These are phyloP conservation scores for Anisodus acutangulus DNA, from an alignment of 257 asterid species.

Conservation along the genomic window DNA sequence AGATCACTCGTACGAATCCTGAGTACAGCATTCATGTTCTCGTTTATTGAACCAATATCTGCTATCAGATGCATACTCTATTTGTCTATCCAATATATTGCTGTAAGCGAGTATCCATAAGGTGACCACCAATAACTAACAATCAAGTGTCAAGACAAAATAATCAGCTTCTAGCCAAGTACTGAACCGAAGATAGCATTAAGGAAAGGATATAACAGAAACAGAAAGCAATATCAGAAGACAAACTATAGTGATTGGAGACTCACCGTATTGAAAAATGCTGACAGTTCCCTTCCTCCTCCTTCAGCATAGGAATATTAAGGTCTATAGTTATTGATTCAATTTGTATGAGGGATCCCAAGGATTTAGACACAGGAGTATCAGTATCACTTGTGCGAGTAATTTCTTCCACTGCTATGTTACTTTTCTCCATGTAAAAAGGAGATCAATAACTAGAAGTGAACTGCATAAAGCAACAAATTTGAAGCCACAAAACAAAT, in stretches of 20 bases:
- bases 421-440: conserved; percentile 52
- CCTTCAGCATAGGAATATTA: conserved; percentile 40
- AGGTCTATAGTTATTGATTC: conserved; percentile 64
- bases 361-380: conserved; percentile 44
- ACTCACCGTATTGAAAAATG: conserved; percentile 83
- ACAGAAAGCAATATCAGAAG: neutral
- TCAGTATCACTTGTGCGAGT: conserved; percentile 31
- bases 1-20: neutral
- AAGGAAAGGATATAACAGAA: conserved; percentile 1
- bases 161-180: conserved; percentile 7
- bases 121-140: conserved; percentile 20
- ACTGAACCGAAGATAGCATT: neutral
- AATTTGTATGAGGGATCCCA: conserved; percentile 55
- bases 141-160: conserved; percentile 4
- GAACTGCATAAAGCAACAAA: conserved; percentile 10
- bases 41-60: conserved; percentile 19
- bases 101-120: neutral
- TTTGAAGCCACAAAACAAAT: neutral
- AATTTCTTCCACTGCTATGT: conserved; percentile 37
- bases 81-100: neutral
- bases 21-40: neutral
- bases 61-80: neutral
- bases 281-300: conserved; percentile 45
- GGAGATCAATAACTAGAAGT: conserved; percentile 35
- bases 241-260: neutral